Evolutionary conservation across 192 early-diverging fungal species (phyloP).

Genomic region (Podila horticola): DNA sequence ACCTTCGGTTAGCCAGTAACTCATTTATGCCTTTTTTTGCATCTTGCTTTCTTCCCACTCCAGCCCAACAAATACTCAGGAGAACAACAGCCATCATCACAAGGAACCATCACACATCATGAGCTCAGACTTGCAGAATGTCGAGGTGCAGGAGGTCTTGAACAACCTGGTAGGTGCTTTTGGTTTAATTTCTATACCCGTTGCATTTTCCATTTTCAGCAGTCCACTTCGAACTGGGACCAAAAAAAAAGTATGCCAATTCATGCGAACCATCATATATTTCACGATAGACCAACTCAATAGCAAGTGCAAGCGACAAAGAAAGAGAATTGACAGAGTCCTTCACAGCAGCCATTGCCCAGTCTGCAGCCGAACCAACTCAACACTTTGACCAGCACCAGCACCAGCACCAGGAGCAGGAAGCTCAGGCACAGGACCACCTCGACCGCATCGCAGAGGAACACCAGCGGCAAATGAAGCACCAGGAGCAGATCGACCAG

Average conservation of each 20-base stretch:
- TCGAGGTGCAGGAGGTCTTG: constrained; percentile 17
- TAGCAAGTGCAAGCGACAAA: constrained; percentile 19
- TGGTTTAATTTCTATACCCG: too few relatives aligned
- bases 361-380: constrained; percentile 3
- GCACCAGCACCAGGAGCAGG: not conserved
- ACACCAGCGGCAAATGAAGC: constrained; percentile 7
- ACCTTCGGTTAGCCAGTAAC: too few relatives aligned
- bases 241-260: too few relatives aligned
- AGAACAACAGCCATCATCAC: not conserved
- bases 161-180: constrained; percentile 15
- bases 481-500: constrained; percentile 11
- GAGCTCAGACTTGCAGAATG: constrained; percentile 9
- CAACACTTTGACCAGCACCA: constrained; percentile 7
- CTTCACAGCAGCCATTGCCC: constrained; percentile 38
- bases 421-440: constrained; percentile 12
- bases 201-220: too few relatives aligned
- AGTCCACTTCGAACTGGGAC: too few relatives aligned
- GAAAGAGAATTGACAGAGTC: constrained; percentile 13
- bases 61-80: not conserved
- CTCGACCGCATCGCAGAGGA: constrained; percentile 21
- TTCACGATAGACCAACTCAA: constrained; percentile 26
- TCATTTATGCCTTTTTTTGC: too few relatives aligned
- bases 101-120: constrained; percentile 4
- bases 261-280: not conserved
- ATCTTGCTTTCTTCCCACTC: not conserved